A percentile compares a stretch with the other conserved stretches of the same genome.
Evolutionary conservation across 805 yeast genomes (phyloP).

Genomic region (Suhomyces canberraensis): DNA sequence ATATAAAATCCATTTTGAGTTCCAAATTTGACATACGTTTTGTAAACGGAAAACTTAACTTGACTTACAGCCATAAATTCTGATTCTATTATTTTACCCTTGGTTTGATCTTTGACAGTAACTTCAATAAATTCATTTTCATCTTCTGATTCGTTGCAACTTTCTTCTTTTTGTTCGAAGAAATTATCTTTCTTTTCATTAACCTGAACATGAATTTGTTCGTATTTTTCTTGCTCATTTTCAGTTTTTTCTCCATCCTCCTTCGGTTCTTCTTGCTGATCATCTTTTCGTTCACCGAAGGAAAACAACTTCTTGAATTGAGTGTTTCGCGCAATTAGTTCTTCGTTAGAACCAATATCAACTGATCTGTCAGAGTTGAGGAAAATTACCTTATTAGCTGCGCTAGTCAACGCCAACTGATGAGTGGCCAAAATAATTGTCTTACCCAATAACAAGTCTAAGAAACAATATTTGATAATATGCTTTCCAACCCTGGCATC

Average conservation of each 20-base stretch:
- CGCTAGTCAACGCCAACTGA: slow-evolving; percentile 26
- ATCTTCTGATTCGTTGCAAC: too few relatives aligned
- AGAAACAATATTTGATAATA: slow-evolving; percentile 29
- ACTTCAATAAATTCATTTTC: background rate
- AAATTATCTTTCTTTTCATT: background rate
- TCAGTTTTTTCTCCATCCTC: too few relatives aligned
- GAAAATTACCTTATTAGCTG: background rate
- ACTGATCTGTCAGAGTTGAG: slow-evolving; percentile 29
- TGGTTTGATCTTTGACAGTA: slow-evolving; percentile 2
- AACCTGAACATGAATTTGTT: too few relatives aligned
- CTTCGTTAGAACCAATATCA: slow-evolving; percentile 27
- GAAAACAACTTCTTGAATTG: background rate
- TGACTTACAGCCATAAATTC: slow-evolving; percentile 15
- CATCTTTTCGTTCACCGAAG: too few relatives aligned
- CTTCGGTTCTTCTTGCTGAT: too few relatives aligned
- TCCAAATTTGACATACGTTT: slow-evolving; percentile 13
- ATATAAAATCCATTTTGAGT: slow-evolving; percentile 10
- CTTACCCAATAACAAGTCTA: slow-evolving; percentile 22
- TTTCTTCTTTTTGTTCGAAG: too few relatives aligned
- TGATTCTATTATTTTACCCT: slow-evolving; percentile 18
- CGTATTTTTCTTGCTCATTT: too few relatives aligned
- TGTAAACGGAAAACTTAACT: slow-evolving; percentile 11
- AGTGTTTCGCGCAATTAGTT: slow-evolving; percentile 11
- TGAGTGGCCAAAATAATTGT: slow-evolving; percentile 37
- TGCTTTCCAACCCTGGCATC: slow-evolving; percentile 39